phyloP scores from a whole-genome alignment of 2,329 filamentous ascomycete species.

The Trichoderma brevicompactum region DNA sequence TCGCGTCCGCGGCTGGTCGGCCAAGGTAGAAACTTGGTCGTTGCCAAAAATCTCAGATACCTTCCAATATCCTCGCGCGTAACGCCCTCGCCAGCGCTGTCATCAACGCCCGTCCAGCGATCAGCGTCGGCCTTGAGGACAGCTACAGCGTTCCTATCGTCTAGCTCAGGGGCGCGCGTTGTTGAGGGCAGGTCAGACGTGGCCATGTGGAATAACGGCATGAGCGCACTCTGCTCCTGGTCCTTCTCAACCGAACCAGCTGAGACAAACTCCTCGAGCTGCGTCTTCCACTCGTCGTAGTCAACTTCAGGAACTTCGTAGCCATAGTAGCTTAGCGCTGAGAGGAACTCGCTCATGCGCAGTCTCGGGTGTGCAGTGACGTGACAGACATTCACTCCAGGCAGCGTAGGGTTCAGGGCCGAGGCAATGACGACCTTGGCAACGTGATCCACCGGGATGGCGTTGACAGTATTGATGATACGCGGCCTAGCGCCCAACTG shows the following conservation, averaged over 20 bases:
- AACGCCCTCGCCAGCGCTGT: slow-evolving; percentile 50
- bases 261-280: slow-evolving; percentile 39
- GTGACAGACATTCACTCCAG: slow-evolving; percentile 61
- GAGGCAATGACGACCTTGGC: slow-evolving; percentile 56
- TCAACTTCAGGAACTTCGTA: slow-evolving; percentile 77
- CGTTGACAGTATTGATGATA: slow-evolving; percentile 87
- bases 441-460: slow-evolving; percentile 85
- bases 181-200: slow-evolving; percentile 61
- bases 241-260: slow-evolving; percentile 36
- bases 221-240: slow-evolving; percentile 39
- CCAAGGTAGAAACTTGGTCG: slow-evolving; percentile 39
- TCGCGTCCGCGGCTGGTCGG: slow-evolving; percentile 37
- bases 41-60: slow-evolving; percentile 39
- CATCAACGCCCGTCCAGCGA: slow-evolving; percentile 62
- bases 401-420: too few species aligned
- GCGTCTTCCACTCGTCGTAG: slow-evolving; percentile 51
- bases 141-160: slow-evolving; percentile 64
- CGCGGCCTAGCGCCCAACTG: slow-evolving; percentile 74
- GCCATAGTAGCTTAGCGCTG: slow-evolving; percentile 69
- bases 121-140: slow-evolving; percentile 67
- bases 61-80: slow-evolving; percentile 35
- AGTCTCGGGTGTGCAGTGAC: slow-evolving; percentile 80
- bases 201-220: slow-evolving; percentile 72
- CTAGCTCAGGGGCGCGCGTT: slow-evolving; percentile 70
- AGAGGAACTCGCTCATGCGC: slow-evolving; percentile 68